Conservation (phyloP, 108 stramenopile genomes). For the Bacterosira constricta region DNA sequence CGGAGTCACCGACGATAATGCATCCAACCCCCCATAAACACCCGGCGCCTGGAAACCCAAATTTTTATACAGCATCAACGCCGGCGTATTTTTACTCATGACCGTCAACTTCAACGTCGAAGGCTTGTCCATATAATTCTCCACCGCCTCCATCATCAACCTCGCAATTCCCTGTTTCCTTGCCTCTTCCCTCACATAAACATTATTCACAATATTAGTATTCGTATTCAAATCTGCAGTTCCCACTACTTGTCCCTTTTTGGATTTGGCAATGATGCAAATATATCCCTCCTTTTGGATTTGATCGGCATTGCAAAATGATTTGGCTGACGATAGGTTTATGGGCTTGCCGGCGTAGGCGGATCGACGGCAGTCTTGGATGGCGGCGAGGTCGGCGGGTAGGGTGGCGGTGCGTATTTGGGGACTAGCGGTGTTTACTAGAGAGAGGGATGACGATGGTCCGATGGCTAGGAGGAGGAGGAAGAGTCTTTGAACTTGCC, state of each 20-base stretch:
- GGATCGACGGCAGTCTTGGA: slow-evolving; percentile 38
- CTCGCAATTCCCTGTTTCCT: slow-evolving; percentile 39
- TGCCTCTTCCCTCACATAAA: slow-evolving; percentile 33
- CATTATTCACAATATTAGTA: slow-evolving; percentile 36
- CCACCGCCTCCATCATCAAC: slow-evolving; percentile 44
- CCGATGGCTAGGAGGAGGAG: neutral
- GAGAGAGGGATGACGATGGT: neutral
- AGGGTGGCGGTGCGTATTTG: slow-evolving; percentile 12
- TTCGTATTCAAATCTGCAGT: slow-evolving; percentile 39
- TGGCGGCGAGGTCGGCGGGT: slow-evolving; percentile 24
- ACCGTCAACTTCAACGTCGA: slow-evolving; percentile 38
- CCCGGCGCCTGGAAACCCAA: slow-evolving; percentile 42
- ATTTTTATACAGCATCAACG: slow-evolving; percentile 30
- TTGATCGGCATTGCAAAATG: slow-evolving; percentile 50
- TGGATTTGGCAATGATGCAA: slow-evolving; percentile 25
- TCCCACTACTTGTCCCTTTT: slow-evolving; percentile 20
- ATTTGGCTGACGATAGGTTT: slow-evolving; percentile 32
- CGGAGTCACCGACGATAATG: slow-evolving; percentile 21
- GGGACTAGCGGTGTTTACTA: neutral
- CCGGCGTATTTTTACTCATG: slow-evolving; percentile 35
- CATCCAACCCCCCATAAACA: slow-evolving; percentile 23
- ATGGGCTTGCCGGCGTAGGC: slow-evolving; percentile 16
- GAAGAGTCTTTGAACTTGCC: neutral
- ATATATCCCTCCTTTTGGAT: slow-evolving; percentile 32
- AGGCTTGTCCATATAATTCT: slow-evolving; percentile 7